Base-by-base conservation (phyloP, 495 filamentous ascomycete species). In the Penicillium bialowiezense region DNA sequence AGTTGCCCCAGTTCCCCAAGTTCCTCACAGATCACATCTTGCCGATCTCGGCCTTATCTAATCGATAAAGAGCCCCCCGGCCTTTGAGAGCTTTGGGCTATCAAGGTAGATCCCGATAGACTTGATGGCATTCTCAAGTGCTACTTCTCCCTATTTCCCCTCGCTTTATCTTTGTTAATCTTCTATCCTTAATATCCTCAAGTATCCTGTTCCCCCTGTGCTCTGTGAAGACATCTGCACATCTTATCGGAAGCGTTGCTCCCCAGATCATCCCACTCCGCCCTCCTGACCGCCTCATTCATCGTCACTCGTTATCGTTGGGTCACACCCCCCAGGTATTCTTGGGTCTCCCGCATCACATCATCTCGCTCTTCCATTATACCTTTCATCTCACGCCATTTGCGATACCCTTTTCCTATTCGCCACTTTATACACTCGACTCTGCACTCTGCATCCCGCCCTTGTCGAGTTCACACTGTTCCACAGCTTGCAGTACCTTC, bases 251-350 rank as follows among this genome's bases (percentile, higher is more conserved):
- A 8, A 35, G 2, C 12, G 17, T 23, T 21, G 13, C 9, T 35
- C 20, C 38, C 19, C 24, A 44, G 32, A 46, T 49, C 35, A 55
- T 49, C 39, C 37, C 50, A 54, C 58, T 54, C 68, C 65, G 62
- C 63, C 60, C 66, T 62, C 44, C 66, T 67, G 61, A 70, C 68
- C 65, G 64, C 64, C 64, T 64, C 43, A 47, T 57, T 61, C 60
- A 58, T 42, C 59, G 53, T 58, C 60, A 60, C 54, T 68, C 59
- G 63, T 69, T 70, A 68, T 69, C 69, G 60, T 57, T 52, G 50
- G 60, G 69, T 70, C 67, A 70, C 63, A 47, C 64, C 57, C 60
- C 54, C 56, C 51, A 50, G 55, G 40, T 19, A 58, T 59, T 67
- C 60, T 53, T 53, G 41, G 43, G 59, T 55, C 53, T 57, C 56